Conservation (phyloP, 2,329 filamentous ascomycete genomes). For the Reticulascus tulasneorum region DNA sequence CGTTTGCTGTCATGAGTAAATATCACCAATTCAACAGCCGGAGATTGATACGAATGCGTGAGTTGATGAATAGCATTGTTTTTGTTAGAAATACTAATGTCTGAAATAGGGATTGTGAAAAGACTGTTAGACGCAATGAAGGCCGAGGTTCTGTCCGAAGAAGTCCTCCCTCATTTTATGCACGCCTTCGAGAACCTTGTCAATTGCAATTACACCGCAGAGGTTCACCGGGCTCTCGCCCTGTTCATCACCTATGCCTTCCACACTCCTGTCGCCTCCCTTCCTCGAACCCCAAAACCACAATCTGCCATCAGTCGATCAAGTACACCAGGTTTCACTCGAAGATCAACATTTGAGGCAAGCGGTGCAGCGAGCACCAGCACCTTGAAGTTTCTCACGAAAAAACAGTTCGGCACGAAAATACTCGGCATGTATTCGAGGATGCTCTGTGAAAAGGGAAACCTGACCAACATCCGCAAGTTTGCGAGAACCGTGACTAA, state of each 20-base stretch:
- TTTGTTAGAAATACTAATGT: constrained; percentile 9
- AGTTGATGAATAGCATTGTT: constrained; percentile 27
- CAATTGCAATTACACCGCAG: constrained; percentile 74
- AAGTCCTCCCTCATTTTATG: constrained; percentile 73
- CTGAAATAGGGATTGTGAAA: constrained; percentile 72
- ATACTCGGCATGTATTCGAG: constrained; percentile 75
- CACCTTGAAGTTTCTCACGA: constrained; percentile 44
- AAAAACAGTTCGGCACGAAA: constrained; percentile 67
- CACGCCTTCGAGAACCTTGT: constrained; percentile 75
- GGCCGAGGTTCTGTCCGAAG: constrained; percentile 69
- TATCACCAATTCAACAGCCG: constrained; percentile 89
- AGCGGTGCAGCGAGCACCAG: constrained; percentile 22
- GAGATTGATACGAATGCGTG: constrained; percentile 84
- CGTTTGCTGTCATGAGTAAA: constrained; percentile 85
- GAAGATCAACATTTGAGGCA: constrained; percentile 33
- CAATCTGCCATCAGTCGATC: constrained; percentile 33
- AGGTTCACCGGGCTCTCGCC: constrained; percentile 80
- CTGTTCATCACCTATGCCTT: constrained; percentile 92
- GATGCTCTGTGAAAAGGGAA: constrained; percentile 71
- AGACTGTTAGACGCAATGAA: constrained; percentile 87
- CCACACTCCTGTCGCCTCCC: constrained; percentile 52
- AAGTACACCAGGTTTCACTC: constrained; percentile 33
- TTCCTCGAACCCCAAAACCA: constrained; percentile 49
- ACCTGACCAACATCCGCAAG: constrained; percentile 67
- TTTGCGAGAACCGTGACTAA: constrained; percentile 95